Evolutionary conservation across 371 early-diverging fungal genomes (phyloP), one percentile per base, ranked within the genome.

Genomic region (Apophysomyces elegans): DNA sequence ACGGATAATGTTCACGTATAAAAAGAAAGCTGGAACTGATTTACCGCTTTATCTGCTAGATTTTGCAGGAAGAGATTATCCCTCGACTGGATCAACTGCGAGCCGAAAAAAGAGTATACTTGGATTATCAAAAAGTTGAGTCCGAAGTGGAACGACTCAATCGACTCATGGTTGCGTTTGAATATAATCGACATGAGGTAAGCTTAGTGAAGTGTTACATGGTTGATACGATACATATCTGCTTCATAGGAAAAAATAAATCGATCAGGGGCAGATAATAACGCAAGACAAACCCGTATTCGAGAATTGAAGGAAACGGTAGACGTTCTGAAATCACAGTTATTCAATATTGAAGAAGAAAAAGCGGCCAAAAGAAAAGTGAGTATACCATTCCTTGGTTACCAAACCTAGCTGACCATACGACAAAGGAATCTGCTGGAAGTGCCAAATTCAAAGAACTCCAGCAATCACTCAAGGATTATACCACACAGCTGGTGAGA

Each of bases 71-170:
- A 66, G 96, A 95, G 63, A 98, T 99, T 71, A 86, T 86, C 11
- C 99, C 99, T 11, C 97, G 96, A 72, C 84, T 99, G 26, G 92
- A 96, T 72, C 88, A 92, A 68, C 81, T 99, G 38, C 87, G 96
- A 43, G 87, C 89, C 12, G 95, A 97, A 72, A 98, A 97, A 69
- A 82, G 95, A 63, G 88, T 88, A 0, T 96, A 92, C 68, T 65
- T 99, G 18, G 97, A 99, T 67, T 97, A 87, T 68, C 95, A 96
- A 80, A 95, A 95, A 74, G 89, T 92, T 5, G 93, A 95, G 65
- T 84, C 86, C 1, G 99, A 99, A 71, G 85, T 95, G 59, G 96
- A 95, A 57, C 84, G 91, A 4, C 68, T 95, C 59, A 85, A 85
- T 37, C 90, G 94, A 43, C 74, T 95, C 9, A 81, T 95, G 9